Conservation (phyloP, 306 rosid genomes). For the Cicer arietinum region DNA sequence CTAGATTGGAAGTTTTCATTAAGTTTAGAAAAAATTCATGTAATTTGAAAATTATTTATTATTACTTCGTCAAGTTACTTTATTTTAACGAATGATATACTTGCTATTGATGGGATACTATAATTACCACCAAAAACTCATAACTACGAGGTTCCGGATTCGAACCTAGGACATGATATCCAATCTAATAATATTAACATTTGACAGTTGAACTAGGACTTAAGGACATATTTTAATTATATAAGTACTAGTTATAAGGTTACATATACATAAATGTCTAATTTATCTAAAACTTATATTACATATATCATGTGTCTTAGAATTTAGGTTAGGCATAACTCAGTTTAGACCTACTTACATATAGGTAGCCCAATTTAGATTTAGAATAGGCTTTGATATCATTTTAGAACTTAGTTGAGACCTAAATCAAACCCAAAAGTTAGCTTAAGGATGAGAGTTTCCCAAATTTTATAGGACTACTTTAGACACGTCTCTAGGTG, state of each 20-base stretch:
- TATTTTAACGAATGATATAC: not conserved
- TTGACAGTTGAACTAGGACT: no score
- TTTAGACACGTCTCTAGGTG: not conserved
- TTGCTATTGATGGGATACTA: no score
- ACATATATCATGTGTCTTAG: not conserved
- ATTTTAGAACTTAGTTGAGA: not conserved
- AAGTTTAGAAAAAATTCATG: not conserved
- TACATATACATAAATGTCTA: not conserved
- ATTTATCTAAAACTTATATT: not conserved
- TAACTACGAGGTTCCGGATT: no score
- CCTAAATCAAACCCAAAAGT: not conserved
- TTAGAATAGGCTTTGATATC: not conserved
- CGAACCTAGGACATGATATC: no score
- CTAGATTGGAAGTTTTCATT: not conserved
- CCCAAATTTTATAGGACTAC: not conserved
- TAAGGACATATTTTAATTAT: no score
- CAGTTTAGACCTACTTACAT: not conserved
- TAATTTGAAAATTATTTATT: not conserved
- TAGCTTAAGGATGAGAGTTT: not conserved
- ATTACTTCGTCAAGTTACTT: not conserved
- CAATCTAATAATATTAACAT: no score
- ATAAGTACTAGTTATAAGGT: not conserved
- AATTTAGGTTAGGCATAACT: not conserved
- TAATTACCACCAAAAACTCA: no score
- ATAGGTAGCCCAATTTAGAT: not conserved